A percentile compares a stretch with the other conserved stretches of the same genome.
Evolutionary conservation across 768 basidiomycete species (phyloP).

Genomic region (Tylopilus vinaceipallidus): DNA sequence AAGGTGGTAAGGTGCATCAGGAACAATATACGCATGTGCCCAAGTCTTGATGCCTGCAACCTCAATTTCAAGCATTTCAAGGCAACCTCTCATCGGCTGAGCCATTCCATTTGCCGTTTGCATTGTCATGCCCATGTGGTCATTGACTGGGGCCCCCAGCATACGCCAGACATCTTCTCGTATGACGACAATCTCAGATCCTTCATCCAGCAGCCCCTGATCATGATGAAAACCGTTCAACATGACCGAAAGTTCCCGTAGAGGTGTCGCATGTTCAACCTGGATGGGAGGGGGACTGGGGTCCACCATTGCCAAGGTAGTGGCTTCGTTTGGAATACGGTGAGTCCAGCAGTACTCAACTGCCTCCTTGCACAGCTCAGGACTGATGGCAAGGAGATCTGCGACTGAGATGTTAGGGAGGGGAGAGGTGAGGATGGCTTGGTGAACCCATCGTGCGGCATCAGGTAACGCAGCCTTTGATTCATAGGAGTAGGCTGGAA

Average conservation of each 20-base stretch:
- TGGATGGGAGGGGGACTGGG: not conserved
- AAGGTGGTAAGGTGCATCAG: slow-evolving; percentile 16
- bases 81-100: not conserved
- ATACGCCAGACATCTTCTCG: slow-evolving; percentile 13
- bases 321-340: not conserved
- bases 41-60: slow-evolving; percentile 19
- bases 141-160: slow-evolving; percentile 15
- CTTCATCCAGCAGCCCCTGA: not conserved
- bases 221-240: not conserved
- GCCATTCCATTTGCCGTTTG: slow-evolving; percentile 19
- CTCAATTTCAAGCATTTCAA: slow-evolving; percentile 9
- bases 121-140: slow-evolving; percentile 19
- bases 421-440: too few species aligned
- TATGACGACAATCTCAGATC: slow-evolving; percentile 28
- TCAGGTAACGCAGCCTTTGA: too few species aligned
- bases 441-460: too few species aligned
- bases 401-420: too few species aligned
- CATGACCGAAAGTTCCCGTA: not conserved
- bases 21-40: slow-evolving; percentile 26
- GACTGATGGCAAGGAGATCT: slow-evolving; percentile 15
- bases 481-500: too few species aligned
- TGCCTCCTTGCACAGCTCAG: slow-evolving; percentile 8
- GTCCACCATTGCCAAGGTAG: too few species aligned
- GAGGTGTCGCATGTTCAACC: slow-evolving; percentile 5
- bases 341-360: slow-evolving; percentile 6